Evolutionary conservation across 2,329 filamentous ascomycete species (phyloP).

Genomic region (Trichoderma sp.): DNA sequence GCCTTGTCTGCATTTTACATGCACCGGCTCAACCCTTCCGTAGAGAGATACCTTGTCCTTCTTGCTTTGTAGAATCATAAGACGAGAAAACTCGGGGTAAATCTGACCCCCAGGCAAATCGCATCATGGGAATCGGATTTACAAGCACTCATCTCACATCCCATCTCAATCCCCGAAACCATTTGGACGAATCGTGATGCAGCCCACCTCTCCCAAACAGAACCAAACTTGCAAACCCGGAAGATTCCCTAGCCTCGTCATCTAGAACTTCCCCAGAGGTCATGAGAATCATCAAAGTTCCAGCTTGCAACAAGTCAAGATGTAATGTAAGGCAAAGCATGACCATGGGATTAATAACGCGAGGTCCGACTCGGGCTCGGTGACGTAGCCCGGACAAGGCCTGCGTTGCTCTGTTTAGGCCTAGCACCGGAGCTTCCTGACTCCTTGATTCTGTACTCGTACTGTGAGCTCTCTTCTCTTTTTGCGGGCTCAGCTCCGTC

Average conservation of each 20-base stretch:
- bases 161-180: background rate
- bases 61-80: background rate
- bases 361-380: background rate
- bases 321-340: background rate
- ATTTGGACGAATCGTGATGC: background rate
- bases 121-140: background rate
- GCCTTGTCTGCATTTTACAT: background rate
- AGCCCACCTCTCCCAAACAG: background rate
- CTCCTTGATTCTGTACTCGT: background rate
- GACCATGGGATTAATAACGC: background rate
- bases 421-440: slow-evolving; percentile 6
- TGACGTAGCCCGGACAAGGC: background rate
- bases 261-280: background rate
- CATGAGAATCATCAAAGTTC: background rate
- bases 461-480: background rate
- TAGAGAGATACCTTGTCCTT: background rate
- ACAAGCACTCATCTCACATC: background rate
- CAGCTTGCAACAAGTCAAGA: background rate
- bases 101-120: background rate
- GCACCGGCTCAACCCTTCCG: background rate
- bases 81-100: background rate
- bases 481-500: background rate
- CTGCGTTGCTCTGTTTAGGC: background rate
- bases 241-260: slow-evolving; percentile 17
- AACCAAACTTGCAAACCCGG: background rate